Evolutionary conservation across 352 stramenopile genomes (phyloP), one percentile per base, ranked within the genome.

Genomic region (Lagenidium sp.): DNA sequence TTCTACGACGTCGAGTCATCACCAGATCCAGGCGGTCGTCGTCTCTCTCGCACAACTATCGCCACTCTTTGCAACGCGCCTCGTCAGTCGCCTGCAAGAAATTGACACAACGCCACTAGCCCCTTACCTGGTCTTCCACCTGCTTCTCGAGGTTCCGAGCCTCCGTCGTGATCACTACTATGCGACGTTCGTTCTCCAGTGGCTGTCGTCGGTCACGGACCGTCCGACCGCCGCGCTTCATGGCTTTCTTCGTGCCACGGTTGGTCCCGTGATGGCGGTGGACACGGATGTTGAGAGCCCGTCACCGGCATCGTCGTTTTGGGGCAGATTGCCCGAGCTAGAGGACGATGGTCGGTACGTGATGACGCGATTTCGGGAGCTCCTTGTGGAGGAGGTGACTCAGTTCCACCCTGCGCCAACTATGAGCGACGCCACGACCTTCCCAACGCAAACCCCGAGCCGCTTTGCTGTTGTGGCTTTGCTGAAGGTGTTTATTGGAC

Each of bases 401-500:
- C 44, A 52, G 32, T 53, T 58, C 16, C 48, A 37, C 1, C 31
- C 44, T 31, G 20, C 26, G 4, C 10, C 22, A 6, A 6, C 26
- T 11, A 7, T 20, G 5, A 30, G 21, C 6, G 36, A 36, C 28
- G 6, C 25, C 0, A 41, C 23, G 23, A 32, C 28, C 8, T 32
- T 32, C 8, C 28, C 28, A 32, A 16, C 8, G 4, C 19, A 15
- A 20, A 57, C 20, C 10, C 18, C 42, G 10, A 56, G 50, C 15
- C 50, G 42, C 1, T 67, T 63, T 20, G 40, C 66, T n/a, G 34
- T 74, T 19, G 60, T 57, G 6, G 44, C 41, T 13, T 54, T 63
- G 12, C 41, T 82, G 2, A 57, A 65, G n/a, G 64, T 77, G 12
- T 64, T 66, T 23, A 57, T 82, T 4, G 65, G 64, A 4, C 45